A percentile compares a stretch with the other conserved stretches of the same genome.
These are phyloP conservation scores for Penicillium sp. DNA, from an alignment of 2,329 filamentous ascomycete species.

Conservation along the genomic window DNA sequence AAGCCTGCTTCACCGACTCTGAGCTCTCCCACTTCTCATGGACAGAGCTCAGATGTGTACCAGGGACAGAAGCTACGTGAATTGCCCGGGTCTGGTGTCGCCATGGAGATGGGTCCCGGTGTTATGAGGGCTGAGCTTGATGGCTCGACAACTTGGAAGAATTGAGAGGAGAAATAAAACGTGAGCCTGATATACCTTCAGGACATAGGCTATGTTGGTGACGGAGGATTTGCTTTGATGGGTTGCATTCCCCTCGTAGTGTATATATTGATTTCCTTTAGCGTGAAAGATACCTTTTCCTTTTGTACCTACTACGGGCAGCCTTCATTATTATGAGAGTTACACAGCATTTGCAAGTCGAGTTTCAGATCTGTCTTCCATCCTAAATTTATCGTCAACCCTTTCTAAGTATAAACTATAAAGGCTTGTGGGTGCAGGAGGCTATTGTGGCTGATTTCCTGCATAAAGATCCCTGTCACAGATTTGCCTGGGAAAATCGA, in stretches of 20 bases:
- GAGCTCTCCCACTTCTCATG: neutral
- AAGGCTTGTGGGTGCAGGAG: neutral
- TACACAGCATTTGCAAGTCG: neutral
- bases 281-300: neutral
- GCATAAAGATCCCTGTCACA: neutral
- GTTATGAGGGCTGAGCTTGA: slow-evolving; percentile 4
- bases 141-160: slow-evolving; percentile 7
- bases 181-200: too few species aligned
- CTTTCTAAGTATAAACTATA: too few species aligned
- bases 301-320: neutral
- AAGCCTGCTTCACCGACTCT: slow-evolving; percentile 4
- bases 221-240: neutral
- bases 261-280: neutral
- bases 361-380: neutral
- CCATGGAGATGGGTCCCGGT: slow-evolving; percentile 3
- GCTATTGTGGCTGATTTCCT: too few species aligned
- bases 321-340: neutral
- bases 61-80: slow-evolving; percentile 8
- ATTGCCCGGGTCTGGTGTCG: slow-evolving; percentile 3
- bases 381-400: neutral
- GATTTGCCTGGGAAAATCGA: neutral
- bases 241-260: neutral
- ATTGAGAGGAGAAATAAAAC: neutral
- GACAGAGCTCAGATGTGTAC: neutral
- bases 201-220: neutral